A percentile compares a stretch with the other conserved stretches of the same genome.
These are phyloP conservation scores for Aureobasidium vineae DNA, from an alignment of 2,329 filamentous ascomycete genomes.

Conservation along the genomic window DNA sequence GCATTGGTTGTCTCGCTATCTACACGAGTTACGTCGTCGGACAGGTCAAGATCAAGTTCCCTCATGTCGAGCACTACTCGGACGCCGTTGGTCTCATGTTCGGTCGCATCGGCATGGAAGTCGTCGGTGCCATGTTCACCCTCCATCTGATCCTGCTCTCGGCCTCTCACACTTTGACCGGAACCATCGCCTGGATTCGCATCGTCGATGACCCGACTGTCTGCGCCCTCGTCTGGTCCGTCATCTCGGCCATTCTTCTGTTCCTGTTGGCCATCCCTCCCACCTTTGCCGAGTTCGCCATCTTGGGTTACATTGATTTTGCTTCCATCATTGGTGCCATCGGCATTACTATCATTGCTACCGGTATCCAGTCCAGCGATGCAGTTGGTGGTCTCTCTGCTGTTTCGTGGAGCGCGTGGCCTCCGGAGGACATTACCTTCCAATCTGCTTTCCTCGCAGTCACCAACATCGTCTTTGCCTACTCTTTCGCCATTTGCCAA, in stretches of 20 bases:
- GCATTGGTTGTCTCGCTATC: conserved; percentile 57
- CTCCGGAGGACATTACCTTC: conserved; percentile 43
- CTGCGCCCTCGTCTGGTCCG: conserved; percentile 46
- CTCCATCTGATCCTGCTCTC: conserved; percentile 46
- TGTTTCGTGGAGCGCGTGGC: conserved; percentile 40
- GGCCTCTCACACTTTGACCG: conserved; percentile 47
- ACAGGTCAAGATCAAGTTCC: conserved; percentile 57
- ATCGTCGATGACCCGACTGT: conserved; percentile 43
- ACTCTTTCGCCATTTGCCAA: conserved; percentile 57
- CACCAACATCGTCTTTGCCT: conserved; percentile 70
- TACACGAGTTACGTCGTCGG: conserved; percentile 63
- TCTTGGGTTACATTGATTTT: conserved; percentile 42
- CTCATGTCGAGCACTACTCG: conserved; percentile 46
- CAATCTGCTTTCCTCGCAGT: conserved; percentile 62
- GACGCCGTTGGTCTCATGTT: conserved; percentile 47
- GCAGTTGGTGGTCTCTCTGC: conserved; percentile 35
- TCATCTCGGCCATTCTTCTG: conserved; percentile 45
- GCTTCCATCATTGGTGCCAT: conserved; percentile 40
- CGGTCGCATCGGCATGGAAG: conserved; percentile 45
- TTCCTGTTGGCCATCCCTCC: conserved; percentile 40
- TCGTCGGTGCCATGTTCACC: conserved; percentile 46
- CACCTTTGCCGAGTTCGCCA: conserved; percentile 39
- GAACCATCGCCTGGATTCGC: conserved; percentile 47
- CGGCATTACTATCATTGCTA: conserved; percentile 40
- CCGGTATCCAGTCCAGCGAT: conserved; percentile 36